Percentiles rank a stretch among this genome's conserved stretches.
Evolutionary conservation across 257 asterid genomes (phyloP).

Genomic region (Scutellaria baicalensis): DNA sequence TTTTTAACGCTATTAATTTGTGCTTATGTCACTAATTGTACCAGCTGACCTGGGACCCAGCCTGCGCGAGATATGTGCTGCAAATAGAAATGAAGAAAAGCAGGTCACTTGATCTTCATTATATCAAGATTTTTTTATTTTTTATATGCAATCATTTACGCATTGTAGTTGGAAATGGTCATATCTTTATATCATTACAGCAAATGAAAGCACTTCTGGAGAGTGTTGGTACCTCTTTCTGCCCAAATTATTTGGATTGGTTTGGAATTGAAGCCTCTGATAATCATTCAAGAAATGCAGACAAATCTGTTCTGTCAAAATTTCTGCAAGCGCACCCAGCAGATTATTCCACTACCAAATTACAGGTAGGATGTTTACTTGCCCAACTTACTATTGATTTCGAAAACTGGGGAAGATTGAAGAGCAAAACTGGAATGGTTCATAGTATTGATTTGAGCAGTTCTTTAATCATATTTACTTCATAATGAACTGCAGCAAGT

Average conservation of each 20-base stretch:
- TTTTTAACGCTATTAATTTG: background rate
- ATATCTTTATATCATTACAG: constrained; percentile 35
- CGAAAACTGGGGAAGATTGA: background rate
- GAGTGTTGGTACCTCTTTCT: constrained; percentile 71
- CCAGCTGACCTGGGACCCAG: constrained; percentile 73
- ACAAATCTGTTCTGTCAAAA: constrained; percentile 63
- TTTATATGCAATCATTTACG: background rate
- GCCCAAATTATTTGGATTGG: constrained; percentile 88
- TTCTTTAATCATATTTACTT: background rate
- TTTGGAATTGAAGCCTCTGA: constrained; percentile 54
- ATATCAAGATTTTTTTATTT: constrained; percentile 3
- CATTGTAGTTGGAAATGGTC: background rate
- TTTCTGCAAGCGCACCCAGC: constrained; percentile 83
- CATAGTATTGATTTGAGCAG: background rate
- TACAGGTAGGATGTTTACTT: constrained; percentile 50
- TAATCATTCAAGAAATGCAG: constrained; percentile 67
- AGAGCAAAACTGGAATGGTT: background rate
- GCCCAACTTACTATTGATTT: constrained; percentile 9
- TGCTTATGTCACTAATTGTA: constrained; percentile 13
- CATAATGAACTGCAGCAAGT: background rate
- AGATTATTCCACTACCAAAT: constrained; percentile 66
- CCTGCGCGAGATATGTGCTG: constrained; percentile 87
- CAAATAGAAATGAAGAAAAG: constrained; percentile 85
- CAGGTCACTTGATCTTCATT: constrained; percentile 48
- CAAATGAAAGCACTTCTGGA: constrained; percentile 95